Base-by-base conservation (phyloP, 2,329 filamentous ascomycete genomes). In the Claviceps maximensis region DNA sequence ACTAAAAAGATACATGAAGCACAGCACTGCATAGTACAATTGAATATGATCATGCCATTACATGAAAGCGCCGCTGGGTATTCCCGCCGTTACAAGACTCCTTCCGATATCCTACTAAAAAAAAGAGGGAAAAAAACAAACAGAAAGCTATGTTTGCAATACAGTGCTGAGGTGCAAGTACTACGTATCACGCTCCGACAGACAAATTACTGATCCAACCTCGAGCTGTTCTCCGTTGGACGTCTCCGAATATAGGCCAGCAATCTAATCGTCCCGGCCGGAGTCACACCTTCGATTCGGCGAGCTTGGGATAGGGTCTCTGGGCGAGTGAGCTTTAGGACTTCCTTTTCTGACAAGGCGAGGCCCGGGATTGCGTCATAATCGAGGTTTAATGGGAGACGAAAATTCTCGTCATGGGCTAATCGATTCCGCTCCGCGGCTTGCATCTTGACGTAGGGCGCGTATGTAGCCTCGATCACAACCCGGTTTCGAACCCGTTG, bases 301-400 rank as follows among this genome's bases (percentile, higher is more conserved):
- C 89, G 77, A 33, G 91, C 91, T 76, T 96, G 93, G 0, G 88
- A 91, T 23, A 98, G 74, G 56, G 81, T 94, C 68, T 94, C 88
- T 0, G 93, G 93, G 50, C 80, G 74, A 1, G 88, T 86, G 2
- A 74, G 71, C 54, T 79, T 77, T 38, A 98, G 73, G 4, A 84
- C 77, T 29, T 80, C 75, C 67, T 80, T 84, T 72, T 97, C 93
- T 54, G 88, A 89, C 40, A 82, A 78, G 53, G 87, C 89, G 51
- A 98, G 72, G 0, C 89, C 89, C 36, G 77, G 73, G 0, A 98
- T 76, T 13, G 68, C 61, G 45, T 80, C 75, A 62, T 96, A 98
- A 61, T 96, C 82, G 15, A 97, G 66, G 58, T 89, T 82, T 0
- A 74, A 59, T 0, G 91, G 89, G 13, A 98, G 70, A 15, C 73